Conservation (phyloP, 2,329 filamentous ascomycete genomes). For the Ascosphaera aggregata region DNA sequence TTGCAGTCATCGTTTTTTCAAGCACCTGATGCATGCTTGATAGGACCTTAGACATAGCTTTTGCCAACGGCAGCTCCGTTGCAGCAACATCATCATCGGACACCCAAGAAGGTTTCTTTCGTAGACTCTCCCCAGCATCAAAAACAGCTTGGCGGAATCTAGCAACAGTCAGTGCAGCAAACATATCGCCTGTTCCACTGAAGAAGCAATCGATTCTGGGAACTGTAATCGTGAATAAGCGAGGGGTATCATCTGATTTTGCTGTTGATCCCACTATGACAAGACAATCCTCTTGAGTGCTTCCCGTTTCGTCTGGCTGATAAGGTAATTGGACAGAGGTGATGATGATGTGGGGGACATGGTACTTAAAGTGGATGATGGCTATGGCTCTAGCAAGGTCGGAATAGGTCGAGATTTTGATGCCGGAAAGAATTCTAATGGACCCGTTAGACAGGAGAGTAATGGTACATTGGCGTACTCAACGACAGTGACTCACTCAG, state of each 20-base stretch:
- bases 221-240: constrained; percentile 75
- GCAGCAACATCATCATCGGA: constrained; percentile 47
- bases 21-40: constrained; percentile 84
- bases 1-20: constrained; percentile 38
- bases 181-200: constrained; percentile 95
- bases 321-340: constrained; percentile 58
- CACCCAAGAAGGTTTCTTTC: constrained; percentile 42
- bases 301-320: constrained; percentile 3
- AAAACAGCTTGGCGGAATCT: constrained; percentile 64
- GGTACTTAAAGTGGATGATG: constrained; percentile 50
- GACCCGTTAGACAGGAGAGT: not conserved
- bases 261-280: constrained; percentile 59
- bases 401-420: constrained; percentile 53
- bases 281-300: constrained; percentile 21
- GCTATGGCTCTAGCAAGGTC: constrained; percentile 53
- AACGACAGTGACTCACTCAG: constrained; percentile 39
- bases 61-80: constrained; percentile 56
- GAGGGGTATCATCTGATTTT: constrained; percentile 36
- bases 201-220: constrained; percentile 85
- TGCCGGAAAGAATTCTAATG: constrained; percentile 54
- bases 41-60: constrained; percentile 64
- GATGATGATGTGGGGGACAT: constrained; percentile 72
- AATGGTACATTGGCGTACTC: not conserved
- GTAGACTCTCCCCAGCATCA: constrained; percentile 24
- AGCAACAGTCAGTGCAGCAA: constrained; percentile 72